Base-by-base conservation (phyloP, 352 stramenopile genomes). In the Globisporangium nagaii region DNA sequence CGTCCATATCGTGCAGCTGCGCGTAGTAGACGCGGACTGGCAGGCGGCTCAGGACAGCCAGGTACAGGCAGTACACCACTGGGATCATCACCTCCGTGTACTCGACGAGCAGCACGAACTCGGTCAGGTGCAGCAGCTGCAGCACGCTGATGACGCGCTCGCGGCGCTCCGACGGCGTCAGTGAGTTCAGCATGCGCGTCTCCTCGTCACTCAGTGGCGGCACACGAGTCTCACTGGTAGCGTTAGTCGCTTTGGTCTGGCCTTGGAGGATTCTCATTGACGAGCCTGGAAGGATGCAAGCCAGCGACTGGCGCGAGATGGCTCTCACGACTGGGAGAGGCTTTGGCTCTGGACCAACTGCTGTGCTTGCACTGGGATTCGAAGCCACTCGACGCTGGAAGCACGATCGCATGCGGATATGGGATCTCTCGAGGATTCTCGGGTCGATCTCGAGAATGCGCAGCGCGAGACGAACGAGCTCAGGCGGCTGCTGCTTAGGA, bases 21-120 rank as follows among this genome's bases (percentile, higher is more conserved):
- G 50, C 24, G 45, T 77, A 71, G 28, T 62, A 73, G 12, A 55
- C 22, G 11, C 51, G 53, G 19, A 64, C 69, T 9, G 62, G 61
- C 1, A 75, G 42, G n/a, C 53, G 32, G 11, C 58, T 60, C 45
- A 68, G 60, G n/a, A 37, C 28, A 19, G 39, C 19, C 17, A 28
- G 8, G 4, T 52, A 52, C 28, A 52, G 17, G 35, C 36, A 49
- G 24, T 62, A 62, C 11, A 62, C 32, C 22, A 62, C 15, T 9
- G 56, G 39, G 32, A 53, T 58, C 28, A 63, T 58, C 20, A 63
- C 40, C 25, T 58, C 56, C 17, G 17, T 47, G 31, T 39, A 63
- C 34, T 63, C 56, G 31, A 63, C 34, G 24, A 63, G 56, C 24
- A 53, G 19, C 15, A 58, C 12, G 24, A 37, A 63, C 28, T 63